phyloP scores from a whole-genome alignment of 116 monocot genomes.

The Papilionanthe hybrid region DNA sequence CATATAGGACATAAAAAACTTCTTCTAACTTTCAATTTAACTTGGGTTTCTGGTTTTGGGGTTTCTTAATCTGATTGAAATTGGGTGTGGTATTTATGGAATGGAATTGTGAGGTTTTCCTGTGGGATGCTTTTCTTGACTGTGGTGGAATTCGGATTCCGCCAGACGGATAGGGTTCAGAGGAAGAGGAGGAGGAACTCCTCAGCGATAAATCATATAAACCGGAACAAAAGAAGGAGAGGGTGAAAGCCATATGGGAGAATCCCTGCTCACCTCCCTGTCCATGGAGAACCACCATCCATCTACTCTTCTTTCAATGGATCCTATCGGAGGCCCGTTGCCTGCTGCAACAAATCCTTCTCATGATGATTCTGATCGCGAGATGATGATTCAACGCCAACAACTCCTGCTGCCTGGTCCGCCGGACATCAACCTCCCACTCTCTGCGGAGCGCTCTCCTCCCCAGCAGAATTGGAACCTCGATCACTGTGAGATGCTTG shows the following conservation, averaged over 20 bases:
- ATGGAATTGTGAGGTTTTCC: conserved; percentile 34
- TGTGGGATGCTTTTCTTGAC: conserved; percentile 36
- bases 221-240: not conserved
- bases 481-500: conserved; percentile 19
- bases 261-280: conserved; percentile 21
- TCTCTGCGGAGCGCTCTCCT: conserved; percentile 30
- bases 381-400: conserved; percentile 16
- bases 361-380: conserved; percentile 18
- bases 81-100: conserved; percentile 25
- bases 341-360: not conserved
- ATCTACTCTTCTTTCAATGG: conserved; percentile 36
- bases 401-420: conserved; percentile 13
- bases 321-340: conserved; percentile 12
- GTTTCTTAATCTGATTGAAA: not conserved
- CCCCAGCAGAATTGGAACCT: conserved; percentile 28
- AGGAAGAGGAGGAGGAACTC: conserved; percentile 20
- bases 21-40: not conserved
- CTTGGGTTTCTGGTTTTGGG: conserved; percentile 1
- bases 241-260: conserved; percentile 19
- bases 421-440: conserved; percentile 34
- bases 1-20: not conserved
- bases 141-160: conserved; percentile 32
- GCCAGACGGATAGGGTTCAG: conserved; percentile 22
- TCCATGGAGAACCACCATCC: conserved; percentile 39
- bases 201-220: not conserved